Conservation (phyloP, 345 rosid species). For the Theobroma cacao region DNA sequence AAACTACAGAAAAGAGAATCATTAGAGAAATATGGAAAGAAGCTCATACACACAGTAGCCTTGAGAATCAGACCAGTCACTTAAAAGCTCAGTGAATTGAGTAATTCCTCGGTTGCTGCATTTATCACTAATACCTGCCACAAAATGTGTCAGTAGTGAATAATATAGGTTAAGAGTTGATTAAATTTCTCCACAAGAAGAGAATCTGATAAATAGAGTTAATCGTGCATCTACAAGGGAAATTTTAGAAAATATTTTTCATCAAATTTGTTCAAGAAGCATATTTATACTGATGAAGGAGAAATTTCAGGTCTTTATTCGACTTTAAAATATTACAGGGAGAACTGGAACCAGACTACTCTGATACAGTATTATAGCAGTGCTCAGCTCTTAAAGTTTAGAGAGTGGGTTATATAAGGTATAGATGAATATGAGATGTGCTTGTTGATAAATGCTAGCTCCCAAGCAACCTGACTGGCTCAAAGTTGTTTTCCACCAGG, state of each 20-base stretch:
- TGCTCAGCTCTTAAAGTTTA: neutral
- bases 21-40: conserved; percentile 1
- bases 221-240: neutral
- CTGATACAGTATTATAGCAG: neutral
- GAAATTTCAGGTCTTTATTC: neutral
- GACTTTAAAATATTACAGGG: neutral
- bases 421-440: neutral
- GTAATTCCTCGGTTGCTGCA: conserved; percentile 58
- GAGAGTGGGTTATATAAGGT: neutral
- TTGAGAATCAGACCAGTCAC: conserved; percentile 71
- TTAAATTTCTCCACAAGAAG: neutral
- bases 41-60: conserved; percentile 84
- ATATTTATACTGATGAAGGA: neutral
- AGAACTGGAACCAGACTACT: neutral
- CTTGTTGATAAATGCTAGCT: neutral
- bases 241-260: neutral
- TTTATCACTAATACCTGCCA: conserved; percentile 72
- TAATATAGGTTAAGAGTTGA: neutral
- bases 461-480: neutral
- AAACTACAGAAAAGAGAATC: neutral
- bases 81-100: conserved; percentile 59
- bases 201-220: neutral
- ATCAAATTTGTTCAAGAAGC: conserved; percentile 2
- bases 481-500: neutral
- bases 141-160: neutral